A percentile compares a stretch with the other conserved stretches of the same genome.
phyloP scores from a whole-genome alignment of 768 basidiomycete genomes.

The Lyophyllum decastes region DNA sequence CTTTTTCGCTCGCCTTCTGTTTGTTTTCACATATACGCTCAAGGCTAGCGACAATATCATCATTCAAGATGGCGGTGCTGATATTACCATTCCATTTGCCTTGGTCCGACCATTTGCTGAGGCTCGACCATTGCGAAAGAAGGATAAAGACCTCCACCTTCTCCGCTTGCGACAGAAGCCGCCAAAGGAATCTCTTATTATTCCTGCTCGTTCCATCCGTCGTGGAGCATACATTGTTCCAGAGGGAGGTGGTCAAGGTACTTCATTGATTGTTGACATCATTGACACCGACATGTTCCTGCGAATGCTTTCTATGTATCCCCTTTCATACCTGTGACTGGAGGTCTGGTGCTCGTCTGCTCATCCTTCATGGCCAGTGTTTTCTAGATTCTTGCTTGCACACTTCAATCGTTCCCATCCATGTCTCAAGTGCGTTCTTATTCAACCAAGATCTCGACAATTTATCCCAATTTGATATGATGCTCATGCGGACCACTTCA shows the following conservation, averaged over 20 bases:
- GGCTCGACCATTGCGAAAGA: neutral
- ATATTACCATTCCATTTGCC: neutral
- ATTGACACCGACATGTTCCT: slow-evolving; percentile 31
- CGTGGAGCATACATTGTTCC: slow-evolving; percentile 26
- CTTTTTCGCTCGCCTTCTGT: neutral
- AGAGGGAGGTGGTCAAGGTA: neutral
- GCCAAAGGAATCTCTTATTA: slow-evolving; percentile 15
- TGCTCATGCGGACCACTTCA: too few relatives aligned
- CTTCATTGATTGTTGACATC: slow-evolving; percentile 26
- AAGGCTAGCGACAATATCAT: neutral
- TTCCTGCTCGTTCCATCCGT: slow-evolving; percentile 29
- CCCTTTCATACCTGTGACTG: neutral
- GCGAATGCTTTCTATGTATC: slow-evolving; percentile 6
- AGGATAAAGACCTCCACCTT: slow-evolving; percentile 19
- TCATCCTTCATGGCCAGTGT: too few relatives aligned
- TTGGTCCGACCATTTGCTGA: neutral
- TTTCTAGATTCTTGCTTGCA: too few relatives aligned
- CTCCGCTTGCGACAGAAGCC: slow-evolving; percentile 7
- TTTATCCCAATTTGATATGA: too few relatives aligned
- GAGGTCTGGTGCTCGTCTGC: too few relatives aligned
- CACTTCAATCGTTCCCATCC: too few relatives aligned
- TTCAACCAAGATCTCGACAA: too few relatives aligned
- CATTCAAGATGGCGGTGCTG: neutral
- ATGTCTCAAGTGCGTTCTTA: too few relatives aligned
- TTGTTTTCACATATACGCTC: slow-evolving; percentile 3